Base-by-base conservation (phyloP, 495 filamentous ascomycete species). In the Hypomontagnella monticulosa region DNA sequence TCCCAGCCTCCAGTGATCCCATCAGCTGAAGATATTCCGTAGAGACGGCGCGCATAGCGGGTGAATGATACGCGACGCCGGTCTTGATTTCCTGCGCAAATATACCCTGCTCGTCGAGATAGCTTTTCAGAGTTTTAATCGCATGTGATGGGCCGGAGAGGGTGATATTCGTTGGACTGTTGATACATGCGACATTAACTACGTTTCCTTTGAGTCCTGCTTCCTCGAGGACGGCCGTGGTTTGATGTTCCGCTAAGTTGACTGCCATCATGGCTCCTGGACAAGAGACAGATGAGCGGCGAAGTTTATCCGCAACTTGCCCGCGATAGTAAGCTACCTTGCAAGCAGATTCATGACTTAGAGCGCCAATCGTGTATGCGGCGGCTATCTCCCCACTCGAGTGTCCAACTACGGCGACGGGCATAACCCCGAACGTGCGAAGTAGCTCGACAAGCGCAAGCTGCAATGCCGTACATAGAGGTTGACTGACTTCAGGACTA, bases 381-480 rank as follows among this genome's bases (percentile, higher is more conserved):
- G 74, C 78, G 0, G 75, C 78, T 6, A 80, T 75, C 41, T 81
- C 79, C 3, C 79, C 78, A 14, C 66, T 71, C 1, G 76, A 78
- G 43, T 81, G 79, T 0, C 79, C 78, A 3, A 74, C 64, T 0
- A 72, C 69, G 7, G 71, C 71, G 9, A 18, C 54, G 0, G 84
- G 80, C 0, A 47, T 43, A 15, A 88, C 71, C 18, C 74, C 75
- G 75, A 75, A 81, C 4, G 69, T 72, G 1, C 42, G 42, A 4
- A 88, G 69, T 0, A 87, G 61, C 16, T 82, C 73, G 0, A 86
- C 80, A 8, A 89, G 41, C 2, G 75, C 80, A 4, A 84, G 63
- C 51, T 84, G 80, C 3, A 83, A 33, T 38, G 73, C 74, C 0
- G 76, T 79, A 30, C 72, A 83, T 14, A 75, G 30, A 7, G 79